Percentiles rank a stretch among this genome's conserved stretches.
phyloP scores from a whole-genome alignment of 768 basidiomycete species.

The Rhodosporidiobolus sp. region DNA sequence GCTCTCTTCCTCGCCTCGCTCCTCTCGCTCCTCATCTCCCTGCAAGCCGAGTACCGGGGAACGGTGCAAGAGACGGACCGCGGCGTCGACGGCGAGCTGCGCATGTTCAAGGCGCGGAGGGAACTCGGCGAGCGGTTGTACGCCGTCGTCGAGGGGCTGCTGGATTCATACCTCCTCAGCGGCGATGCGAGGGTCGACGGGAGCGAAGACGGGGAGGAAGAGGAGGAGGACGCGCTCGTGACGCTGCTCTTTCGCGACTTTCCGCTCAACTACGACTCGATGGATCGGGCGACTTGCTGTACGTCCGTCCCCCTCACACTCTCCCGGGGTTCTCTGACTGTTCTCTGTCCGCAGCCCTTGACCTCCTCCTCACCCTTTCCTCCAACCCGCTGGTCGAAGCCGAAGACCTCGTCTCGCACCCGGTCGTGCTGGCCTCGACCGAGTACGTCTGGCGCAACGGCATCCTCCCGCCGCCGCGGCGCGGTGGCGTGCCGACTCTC shows the following conservation, averaged over 20 bases:
- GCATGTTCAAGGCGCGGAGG: constrained; percentile 40
- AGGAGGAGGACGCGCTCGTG: constrained; percentile 38
- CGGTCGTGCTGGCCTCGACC: constrained; percentile 40
- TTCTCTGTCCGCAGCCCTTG: constrained; percentile 19
- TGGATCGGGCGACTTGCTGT: constrained; percentile 41
- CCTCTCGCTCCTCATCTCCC: constrained; percentile 38
- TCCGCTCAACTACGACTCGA: constrained; percentile 39
- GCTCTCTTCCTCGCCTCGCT: constrained; percentile 36
- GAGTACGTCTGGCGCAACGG: constrained; percentile 42
- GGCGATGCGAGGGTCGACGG: constrained; percentile 15
- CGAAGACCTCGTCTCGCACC: constrained; percentile 39
- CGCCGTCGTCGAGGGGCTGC: constrained; percentile 32
- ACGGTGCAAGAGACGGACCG: constrained; percentile 37
- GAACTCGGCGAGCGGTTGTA: constrained; percentile 38
- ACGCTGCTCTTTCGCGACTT: constrained; percentile 38
- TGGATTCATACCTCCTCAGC: constrained; percentile 36
- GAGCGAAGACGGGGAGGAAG: constrained; percentile 11
- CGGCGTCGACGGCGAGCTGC: constrained; percentile 40
- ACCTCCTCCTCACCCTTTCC: constrained; percentile 37
- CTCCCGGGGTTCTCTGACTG: not conserved
- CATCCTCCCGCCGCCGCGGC: constrained; percentile 18
- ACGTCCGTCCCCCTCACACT: not conserved
- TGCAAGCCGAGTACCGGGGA: constrained; percentile 30
- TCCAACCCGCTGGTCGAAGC: constrained; percentile 38
- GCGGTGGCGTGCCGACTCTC: not conserved